These are phyloP conservation scores for Cenchrus fungigraminus DNA, from an alignment of 176 grass and related monocot genomes.

Conservation along the genomic window DNA sequence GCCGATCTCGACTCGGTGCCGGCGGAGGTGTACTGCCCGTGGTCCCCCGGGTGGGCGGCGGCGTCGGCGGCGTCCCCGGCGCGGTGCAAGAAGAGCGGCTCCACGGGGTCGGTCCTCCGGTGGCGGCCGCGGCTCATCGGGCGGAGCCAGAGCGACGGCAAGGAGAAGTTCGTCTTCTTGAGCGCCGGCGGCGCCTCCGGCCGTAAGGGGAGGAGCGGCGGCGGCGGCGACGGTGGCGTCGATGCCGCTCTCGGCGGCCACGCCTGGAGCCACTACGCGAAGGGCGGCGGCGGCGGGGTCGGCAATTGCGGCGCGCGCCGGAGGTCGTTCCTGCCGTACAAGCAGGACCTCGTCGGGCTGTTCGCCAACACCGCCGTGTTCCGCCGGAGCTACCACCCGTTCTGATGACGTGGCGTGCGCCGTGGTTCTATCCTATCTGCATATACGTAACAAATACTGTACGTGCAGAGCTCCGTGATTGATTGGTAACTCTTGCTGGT, in stretches of 20 bases:
- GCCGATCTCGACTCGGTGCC: slow-evolving; percentile 20
- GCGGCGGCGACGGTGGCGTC: neutral
- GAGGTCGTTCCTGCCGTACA: slow-evolving; percentile 89
- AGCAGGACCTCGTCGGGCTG: slow-evolving; percentile 65
- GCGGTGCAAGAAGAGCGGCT: slow-evolving; percentile 74
- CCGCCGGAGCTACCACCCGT: slow-evolving; percentile 62
- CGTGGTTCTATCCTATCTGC: neutral
- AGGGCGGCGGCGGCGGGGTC: neutral
- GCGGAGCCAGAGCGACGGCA: slow-evolving; percentile 89
- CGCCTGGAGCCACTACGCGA: slow-evolving; percentile 49
- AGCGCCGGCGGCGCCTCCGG: slow-evolving; percentile 14
- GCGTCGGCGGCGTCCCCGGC: neutral
- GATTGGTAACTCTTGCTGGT: neutral
- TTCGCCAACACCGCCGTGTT: slow-evolving; percentile 69
- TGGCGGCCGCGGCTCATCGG: slow-evolving; percentile 72
- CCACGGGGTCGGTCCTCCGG: slow-evolving; percentile 77
- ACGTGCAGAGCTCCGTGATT: neutral
- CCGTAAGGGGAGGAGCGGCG: neutral
- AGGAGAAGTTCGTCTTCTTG: slow-evolving; percentile 94
- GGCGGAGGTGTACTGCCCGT: slow-evolving; percentile 43
- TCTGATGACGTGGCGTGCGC: slow-evolving; percentile 33
- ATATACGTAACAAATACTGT: neutral
- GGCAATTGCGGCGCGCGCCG: slow-evolving; percentile 18
- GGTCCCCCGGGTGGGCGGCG: slow-evolving; percentile 37
- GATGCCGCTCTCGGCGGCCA: neutral